Conservation (phyloP, 441 rosid species). For the Melastoma candidum region DNA sequence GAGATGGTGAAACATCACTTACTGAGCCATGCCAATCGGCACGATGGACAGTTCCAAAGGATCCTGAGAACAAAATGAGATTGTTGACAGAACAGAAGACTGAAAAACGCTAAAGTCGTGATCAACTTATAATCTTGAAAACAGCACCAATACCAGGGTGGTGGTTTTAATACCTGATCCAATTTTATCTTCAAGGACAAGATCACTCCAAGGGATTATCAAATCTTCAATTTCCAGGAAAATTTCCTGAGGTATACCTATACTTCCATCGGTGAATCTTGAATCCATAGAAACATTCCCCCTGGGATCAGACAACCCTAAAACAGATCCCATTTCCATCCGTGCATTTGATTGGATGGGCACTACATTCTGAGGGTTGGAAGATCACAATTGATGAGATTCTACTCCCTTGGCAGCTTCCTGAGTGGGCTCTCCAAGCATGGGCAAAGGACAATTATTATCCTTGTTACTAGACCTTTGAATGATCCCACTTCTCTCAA, state of each 20-base stretch:
- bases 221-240: conserved; percentile 75
- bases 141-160: not conserved
- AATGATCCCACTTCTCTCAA: conserved; percentile 28
- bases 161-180: conserved; percentile 83
- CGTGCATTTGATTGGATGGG: conserved; percentile 31
- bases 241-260: conserved; percentile 40
- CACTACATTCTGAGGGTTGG: conserved; percentile 34
- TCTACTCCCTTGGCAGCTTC: conserved; percentile 32
- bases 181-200: conserved; percentile 76
- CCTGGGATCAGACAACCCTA: conserved; percentile 24
- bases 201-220: conserved; percentile 89
- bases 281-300: conserved; percentile 24
- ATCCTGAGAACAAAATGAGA: conserved; percentile 57
- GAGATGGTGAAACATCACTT: conserved; percentile 25
- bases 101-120: not conserved
- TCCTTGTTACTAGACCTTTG: conserved; percentile 29
- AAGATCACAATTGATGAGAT: conserved; percentile 20
- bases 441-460: conserved; percentile 32
- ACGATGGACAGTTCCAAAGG: conserved; percentile 98
- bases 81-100: not conserved
- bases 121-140: not conserved
- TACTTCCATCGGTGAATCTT: conserved; percentile 30
- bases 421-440: conserved; percentile 25
- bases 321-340: conserved; percentile 22
- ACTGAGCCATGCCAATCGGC: conserved; percentile 99